Evolutionary conservation across 1,139 yeast species (phyloP), one percentile per base, ranked within the genome.

Genomic region (Blastobotrys elegans): DNA sequence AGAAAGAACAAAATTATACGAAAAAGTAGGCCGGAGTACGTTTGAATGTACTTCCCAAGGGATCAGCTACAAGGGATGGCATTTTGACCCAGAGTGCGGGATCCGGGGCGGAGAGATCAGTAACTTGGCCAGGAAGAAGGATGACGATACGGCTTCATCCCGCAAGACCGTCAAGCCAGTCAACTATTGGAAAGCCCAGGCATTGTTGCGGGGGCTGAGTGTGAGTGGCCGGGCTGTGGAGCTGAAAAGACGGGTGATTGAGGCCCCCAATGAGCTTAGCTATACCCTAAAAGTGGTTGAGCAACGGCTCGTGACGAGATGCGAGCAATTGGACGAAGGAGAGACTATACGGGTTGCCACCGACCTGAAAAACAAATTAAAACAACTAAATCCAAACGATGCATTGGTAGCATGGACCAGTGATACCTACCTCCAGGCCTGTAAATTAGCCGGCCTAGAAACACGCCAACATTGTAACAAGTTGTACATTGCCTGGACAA

Each of bases 21-120:
- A 39, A 39, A 39, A 39, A 39, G 42, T 39, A 27, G 42, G 42
- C 4, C 17, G 42, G n/a, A 39, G 34, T 17, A 39, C 42, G 20
- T 39, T 39, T 39, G 42, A 39, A 16, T 39, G 42, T 29, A 29
- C 33, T 27, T 33, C 42, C 22, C 4, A 39, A 3, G 42, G 42
- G 13, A 39, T 39, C 21, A 39, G 42, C 33, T 39, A 39, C 24
- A 39, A 29, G 33, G 42, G 33, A 14, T 39, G 34, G 33, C 22
- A 13, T 13, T 39, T 39, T 20, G 42, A 39, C 27, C 42, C 42
- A 26, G 16, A 26, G 11, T 26, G 42, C 33, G 42, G 42, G 42
- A 26, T 38, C 10, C 32, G 14, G 11, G 30, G 13, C n/a, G 29
- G 20, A 22, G 18, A 22, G 18, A 17, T 17, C 3, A 17, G 17